Base-by-base conservation (phyloP, 1,284 basidiomycete species). In the Cryptococcus hybrid region DNA sequence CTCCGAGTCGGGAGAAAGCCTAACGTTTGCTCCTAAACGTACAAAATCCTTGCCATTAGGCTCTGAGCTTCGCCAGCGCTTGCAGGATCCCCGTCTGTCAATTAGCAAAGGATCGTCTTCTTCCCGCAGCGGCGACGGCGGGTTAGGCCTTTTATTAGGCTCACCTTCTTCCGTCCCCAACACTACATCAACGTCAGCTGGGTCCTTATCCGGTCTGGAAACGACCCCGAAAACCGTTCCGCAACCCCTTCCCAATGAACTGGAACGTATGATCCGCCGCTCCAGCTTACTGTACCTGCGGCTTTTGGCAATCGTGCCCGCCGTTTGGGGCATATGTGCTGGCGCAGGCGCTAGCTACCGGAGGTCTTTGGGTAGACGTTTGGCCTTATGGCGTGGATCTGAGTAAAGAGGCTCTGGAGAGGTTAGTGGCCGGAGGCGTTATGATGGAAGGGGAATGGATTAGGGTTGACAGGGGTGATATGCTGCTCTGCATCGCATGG, bases 341-440 rank as follows among this genome's bases (percentile, higher is more conserved):
- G 13, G 5, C 60, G 9, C 56, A 69, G 50, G 73, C 69, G 13
- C 51, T 74, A 11, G 44, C 66, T 8, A 66, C 61, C 0, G 73
- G 69, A 9, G 65, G 67, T 13, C 47, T 74, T 18, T 69, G 66
- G 64, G 54, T 66, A 9, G 69, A 74, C 45, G 64, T 71, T 6
- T 77, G 74, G 69, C 75, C 75, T 8, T 77, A 71, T 68, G 75
- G 75, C 8, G 66, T 71, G 37, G 74, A 75, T 55, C 52, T 72
- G 7, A 66, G 63, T 7, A 63, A 64, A 40, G 75, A 74, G 52
- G 67, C 70, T 6, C 54, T 74, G 42, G 74, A 74, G 40, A 60
- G 71, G 53, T 57, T 72, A 4, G 62, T 74, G 15, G 58, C 61
- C n/a, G 66, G 62, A 7, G 69, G 67, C 13, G 52, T 46, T 13